phyloP scores from a whole-genome alignment of 2,329 filamentous ascomycete species.

The Beauveria medogensis region DNA sequence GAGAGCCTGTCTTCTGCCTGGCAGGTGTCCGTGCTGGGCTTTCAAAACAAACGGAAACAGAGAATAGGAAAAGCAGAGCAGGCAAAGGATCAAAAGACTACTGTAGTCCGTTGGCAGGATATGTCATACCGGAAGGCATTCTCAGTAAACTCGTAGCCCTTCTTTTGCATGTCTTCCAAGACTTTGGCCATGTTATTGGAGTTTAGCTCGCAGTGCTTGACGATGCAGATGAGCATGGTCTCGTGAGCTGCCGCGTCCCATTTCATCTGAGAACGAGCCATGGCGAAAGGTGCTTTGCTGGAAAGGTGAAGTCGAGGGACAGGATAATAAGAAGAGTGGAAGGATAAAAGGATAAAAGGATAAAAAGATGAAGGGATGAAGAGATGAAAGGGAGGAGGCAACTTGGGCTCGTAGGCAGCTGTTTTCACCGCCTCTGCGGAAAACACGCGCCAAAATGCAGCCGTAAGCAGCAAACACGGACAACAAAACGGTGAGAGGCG shows the following conservation, averaged over 20 bases:
- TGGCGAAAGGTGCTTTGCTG: background rate
- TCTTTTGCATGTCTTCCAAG: constrained; percentile 27
- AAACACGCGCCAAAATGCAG: background rate
- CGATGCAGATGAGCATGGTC: constrained; percentile 34
- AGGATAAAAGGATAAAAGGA: constrained; percentile 1
- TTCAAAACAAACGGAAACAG: constrained; percentile 2
- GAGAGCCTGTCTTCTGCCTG: too few species aligned
- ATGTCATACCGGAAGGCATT: constrained; percentile 32
- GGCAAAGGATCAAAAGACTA: background rate
- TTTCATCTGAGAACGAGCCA: constrained; percentile 20
- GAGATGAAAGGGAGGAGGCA: constrained; percentile 6
- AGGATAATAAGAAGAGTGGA: background rate
- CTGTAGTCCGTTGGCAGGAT: background rate
- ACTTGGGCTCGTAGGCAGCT: background rate
- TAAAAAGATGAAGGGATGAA: background rate
- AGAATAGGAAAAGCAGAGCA: background rate
- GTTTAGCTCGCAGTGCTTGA: constrained; percentile 28
- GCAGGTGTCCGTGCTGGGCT: background rate
- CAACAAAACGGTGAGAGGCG: background rate
- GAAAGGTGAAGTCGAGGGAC: too few species aligned
- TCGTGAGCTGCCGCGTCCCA: constrained; percentile 37
- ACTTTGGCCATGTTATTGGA: constrained; percentile 27
- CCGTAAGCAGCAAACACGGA: background rate
- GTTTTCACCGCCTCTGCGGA: background rate
- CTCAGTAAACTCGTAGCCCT: constrained; percentile 33